phyloP scores from a whole-genome alignment of 1,139 yeast genomes.

The Candida sojae region DNA sequence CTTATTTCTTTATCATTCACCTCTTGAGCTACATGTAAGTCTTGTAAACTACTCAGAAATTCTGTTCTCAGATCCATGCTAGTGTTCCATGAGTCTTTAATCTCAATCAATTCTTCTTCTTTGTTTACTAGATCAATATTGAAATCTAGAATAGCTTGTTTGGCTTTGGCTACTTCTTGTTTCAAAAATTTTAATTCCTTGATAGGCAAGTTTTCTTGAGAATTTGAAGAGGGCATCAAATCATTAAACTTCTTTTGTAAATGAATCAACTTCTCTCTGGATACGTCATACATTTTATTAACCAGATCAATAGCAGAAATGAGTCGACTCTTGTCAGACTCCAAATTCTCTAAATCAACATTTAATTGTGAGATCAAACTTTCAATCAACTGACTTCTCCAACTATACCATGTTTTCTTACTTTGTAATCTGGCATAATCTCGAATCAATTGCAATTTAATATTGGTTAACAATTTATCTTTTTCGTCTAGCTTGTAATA shows the following conservation, averaged over 20 bases:
- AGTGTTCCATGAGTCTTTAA: slow-evolving; percentile 16
- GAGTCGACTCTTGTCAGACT: slow-evolving; percentile 26
- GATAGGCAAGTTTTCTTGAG: not conserved
- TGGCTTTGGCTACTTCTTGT: not conserved
- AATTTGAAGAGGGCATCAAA: slow-evolving; percentile 3
- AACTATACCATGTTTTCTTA: slow-evolving; percentile 55
- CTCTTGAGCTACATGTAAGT: slow-evolving; percentile 14
- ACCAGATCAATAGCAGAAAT: slow-evolving; percentile 22
- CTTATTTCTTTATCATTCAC: slow-evolving; percentile 15
- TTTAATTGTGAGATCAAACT: slow-evolving; percentile 39
- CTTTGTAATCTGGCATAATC: slow-evolving; percentile 54
- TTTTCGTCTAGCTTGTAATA: slow-evolving; percentile 40
- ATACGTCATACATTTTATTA: slow-evolving; percentile 17
- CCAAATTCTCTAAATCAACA: slow-evolving; percentile 26
- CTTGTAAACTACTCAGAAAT: slow-evolving; percentile 22
- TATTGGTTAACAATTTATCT: slow-evolving; percentile 40
- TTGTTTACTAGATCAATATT: not conserved
- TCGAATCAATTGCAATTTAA: slow-evolving; percentile 46
- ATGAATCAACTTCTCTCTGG: slow-evolving; percentile 14
- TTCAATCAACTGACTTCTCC: slow-evolving; percentile 51
- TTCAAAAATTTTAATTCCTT: slow-evolving; percentile 7
- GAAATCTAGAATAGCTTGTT: not conserved
- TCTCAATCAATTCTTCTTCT: slow-evolving; percentile 14
- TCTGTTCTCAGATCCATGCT: slow-evolving; percentile 8
- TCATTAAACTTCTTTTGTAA: slow-evolving; percentile 24